Evolutionary conservation across 306 rosid species (phyloP), one percentile per base, ranked within the genome.

Genomic region (Casuarina glauca): DNA sequence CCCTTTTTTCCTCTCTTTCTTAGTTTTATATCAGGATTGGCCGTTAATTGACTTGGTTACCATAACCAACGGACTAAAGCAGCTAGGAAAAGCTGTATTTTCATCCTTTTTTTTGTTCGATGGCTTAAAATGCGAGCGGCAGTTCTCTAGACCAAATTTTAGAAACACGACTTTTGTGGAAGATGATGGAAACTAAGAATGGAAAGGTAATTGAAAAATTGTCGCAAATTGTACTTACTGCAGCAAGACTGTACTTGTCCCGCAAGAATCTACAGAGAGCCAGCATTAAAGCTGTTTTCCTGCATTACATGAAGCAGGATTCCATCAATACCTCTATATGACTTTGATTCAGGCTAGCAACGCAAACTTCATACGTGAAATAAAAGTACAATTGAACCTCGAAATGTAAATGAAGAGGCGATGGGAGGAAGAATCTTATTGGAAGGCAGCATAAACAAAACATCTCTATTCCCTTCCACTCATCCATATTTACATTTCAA

Each of bases 271-370:
- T 88, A 77, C 99, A 95, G 5, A 95, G 91, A 73, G 96, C 94
- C 82, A 95, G 78, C 99, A 95, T 95, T 53, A 95, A 81, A 86
- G 97, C 99, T 11, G 99, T 95, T 86, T 95, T 95, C 82, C 98
- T 93, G 83, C 54, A 87, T 5, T 42, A 26, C 39, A n/a, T n/a
- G n/a, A 73, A 78, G 48, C 57, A 54, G 45, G 4, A 67, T 36
- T 45, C 75, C 75, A 67, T 70, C 74, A 80, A 32, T 73, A 73
- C 57, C 73, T 11, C 2, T 58, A n/a, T 19, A 66, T 17, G 50
- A 39, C 35, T 42, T 42, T 17, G 48, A 43, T 32, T 72, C 50
- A 46, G 46, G 46, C 48, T 9, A 20, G 13, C 4, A 32, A 51
- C 1, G 42, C 51, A 64, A 11, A 36, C 3, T 7, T 9, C 15